Evolutionary conservation across 192 early-diverging fungal species (phyloP), one percentile per base, ranked within the genome.

Genomic region (Coemansia sp.): DNA sequence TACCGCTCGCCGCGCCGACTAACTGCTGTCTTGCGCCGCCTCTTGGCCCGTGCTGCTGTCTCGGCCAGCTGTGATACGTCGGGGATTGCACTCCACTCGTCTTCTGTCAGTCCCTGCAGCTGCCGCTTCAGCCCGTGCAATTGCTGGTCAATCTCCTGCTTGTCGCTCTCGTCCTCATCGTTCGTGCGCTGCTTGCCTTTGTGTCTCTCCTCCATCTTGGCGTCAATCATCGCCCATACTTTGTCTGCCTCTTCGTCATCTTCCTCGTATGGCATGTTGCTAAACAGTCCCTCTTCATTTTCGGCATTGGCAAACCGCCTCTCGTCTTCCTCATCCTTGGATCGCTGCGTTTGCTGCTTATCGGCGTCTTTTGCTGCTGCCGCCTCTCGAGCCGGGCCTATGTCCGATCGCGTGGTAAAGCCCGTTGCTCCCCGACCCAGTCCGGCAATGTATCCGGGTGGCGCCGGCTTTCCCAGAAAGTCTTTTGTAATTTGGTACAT

Each of bases 211-310:
- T 96, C 93, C 91, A 96, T 93, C 59, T 92, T 91, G 12, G 77
- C 75, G 55, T 98, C 97, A 49, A 99, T 90, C 47, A 86, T 78
- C 17, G 90, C 89, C 77, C 92, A 99, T 10, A 99, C 90, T 52
- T 84, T 74, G 66, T 99, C 97, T 1, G 97, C 97, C 68, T 99
- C 97, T 68, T 96, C 95, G 67, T 99, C 97, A 64, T 98, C 96
- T 17, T 88, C 90, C 50, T 96, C 97, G 62, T 98, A 98, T 5
- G 93, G 93, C 25, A 85, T 83, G 5, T 85, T 82, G 60, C 86
- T 87, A 68, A 98, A 99, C 34, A 99, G 77, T 20, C 94, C 94
- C 4, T 87, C 88, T 57, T 98, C 95, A 63, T 98, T 95, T 53
- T 96, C 95, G 7, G 93, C 93, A 68, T 98, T 94, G 59, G 93